Conservation (phyloP, 805 yeast species). For the Suhomyces xylopsoci region DNA sequence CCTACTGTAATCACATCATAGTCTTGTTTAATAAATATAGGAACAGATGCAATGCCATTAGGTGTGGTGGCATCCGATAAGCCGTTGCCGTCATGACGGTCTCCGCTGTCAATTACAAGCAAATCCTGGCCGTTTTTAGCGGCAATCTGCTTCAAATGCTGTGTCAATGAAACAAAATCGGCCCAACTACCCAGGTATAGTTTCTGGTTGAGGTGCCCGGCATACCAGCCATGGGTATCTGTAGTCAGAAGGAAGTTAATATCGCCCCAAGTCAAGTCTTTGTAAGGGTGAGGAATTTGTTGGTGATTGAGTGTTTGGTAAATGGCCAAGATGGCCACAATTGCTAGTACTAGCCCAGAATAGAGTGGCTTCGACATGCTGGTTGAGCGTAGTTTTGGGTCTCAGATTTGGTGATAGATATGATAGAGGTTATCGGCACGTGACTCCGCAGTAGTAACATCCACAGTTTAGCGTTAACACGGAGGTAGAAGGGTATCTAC, state of each 20-base stretch:
- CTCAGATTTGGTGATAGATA: neutral
- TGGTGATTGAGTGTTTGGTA: neutral
- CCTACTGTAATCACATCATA: slow-evolving; percentile 84
- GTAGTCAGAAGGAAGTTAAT: slow-evolving; percentile 90
- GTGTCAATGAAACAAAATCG: slow-evolving; percentile 70
- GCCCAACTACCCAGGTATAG: slow-evolving; percentile 90
- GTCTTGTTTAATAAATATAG: slow-evolving; percentile 59
- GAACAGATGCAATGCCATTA: slow-evolving; percentile 62
- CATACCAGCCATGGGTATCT: slow-evolving; percentile 96
- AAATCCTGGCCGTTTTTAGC: slow-evolving; percentile 54
- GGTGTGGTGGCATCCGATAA: slow-evolving; percentile 74
- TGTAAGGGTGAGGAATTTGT: neutral
- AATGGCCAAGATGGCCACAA: neutral
- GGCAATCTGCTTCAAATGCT: slow-evolving; percentile 47
- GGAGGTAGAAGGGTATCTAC: too few species aligned
- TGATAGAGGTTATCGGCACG: neutral
- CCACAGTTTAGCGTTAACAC: too few species aligned
- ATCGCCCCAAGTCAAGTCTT: slow-evolving; percentile 49
- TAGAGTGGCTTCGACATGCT: neutral
- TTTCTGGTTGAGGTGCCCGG: slow-evolving; percentile 80
- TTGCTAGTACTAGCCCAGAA: neutral
- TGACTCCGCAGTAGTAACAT: neutral
- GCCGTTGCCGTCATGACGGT: slow-evolving; percentile 94
- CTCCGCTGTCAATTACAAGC: slow-evolving; percentile 82
- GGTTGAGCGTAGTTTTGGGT: neutral